Conservation (phyloP, 2,329 filamentous ascomycete species). For the Exophiala viscosa region DNA sequence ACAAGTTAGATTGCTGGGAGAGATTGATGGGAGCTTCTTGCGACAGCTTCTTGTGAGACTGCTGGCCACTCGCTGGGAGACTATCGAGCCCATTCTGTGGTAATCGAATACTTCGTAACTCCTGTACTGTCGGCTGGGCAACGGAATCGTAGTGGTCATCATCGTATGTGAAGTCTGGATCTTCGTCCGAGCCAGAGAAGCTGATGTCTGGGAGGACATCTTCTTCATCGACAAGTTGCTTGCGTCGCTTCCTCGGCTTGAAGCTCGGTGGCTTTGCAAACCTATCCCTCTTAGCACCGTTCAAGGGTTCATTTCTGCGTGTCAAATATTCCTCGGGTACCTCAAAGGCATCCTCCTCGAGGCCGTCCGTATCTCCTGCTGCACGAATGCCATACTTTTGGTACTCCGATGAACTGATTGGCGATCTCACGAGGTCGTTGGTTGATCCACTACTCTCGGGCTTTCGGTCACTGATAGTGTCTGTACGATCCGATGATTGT, state of each 20-base stretch:
- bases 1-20: conserved; percentile 47
- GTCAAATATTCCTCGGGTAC: conserved; percentile 33
- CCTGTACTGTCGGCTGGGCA: conserved; percentile 1
- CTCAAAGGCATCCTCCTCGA: conserved; percentile 34
- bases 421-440: conserved; percentile 5
- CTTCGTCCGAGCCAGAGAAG: conserved; percentile 18
- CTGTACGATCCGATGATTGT: background rate
- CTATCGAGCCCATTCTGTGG: background rate
- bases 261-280: conserved; percentile 8
- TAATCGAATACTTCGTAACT: conserved; percentile 1
- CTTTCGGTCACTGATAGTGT: background rate
- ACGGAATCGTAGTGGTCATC: background rate
- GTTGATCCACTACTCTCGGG: background rate
- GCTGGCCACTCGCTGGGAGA: background rate
- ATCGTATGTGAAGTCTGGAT: conserved; percentile 12
- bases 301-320: conserved; percentile 28
- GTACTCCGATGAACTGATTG: conserved; percentile 30
- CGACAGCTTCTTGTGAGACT: background rate
- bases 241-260: conserved; percentile 21
- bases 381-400: conserved; percentile 31
- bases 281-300: conserved; percentile 23
- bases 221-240: conserved; percentile 22
- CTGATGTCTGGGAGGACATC: conserved; percentile 21
- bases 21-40: conserved; percentile 3
- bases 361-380: conserved; percentile 25